phyloP scores from a whole-genome alignment of 345 rosid species.

The Citropsis articulata region DNA sequence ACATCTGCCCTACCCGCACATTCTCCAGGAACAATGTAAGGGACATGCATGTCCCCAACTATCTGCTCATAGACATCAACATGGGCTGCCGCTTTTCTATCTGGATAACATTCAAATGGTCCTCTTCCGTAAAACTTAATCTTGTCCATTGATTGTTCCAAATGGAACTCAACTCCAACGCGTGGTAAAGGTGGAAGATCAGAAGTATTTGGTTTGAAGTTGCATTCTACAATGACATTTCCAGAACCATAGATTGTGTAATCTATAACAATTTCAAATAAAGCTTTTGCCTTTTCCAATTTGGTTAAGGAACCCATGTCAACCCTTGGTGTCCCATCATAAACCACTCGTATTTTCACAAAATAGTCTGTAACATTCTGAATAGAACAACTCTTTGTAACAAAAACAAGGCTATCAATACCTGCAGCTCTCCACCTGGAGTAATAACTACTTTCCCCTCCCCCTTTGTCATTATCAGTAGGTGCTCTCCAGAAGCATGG shows the following conservation, averaged over 20 bases:
- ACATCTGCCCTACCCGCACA: conserved; percentile 89
- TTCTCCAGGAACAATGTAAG: conserved; percentile 94
- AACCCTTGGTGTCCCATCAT: conserved; percentile 35
- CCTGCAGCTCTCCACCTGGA: conserved; percentile 82
- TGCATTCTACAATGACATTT: conserved; percentile 64
- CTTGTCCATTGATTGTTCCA: conserved; percentile 66
- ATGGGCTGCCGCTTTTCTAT: conserved; percentile 92
- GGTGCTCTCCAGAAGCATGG: conserved; percentile 99
- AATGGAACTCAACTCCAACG: conserved; percentile 74
- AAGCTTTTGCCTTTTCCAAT: conserved; percentile 33
- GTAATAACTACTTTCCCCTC: conserved; percentile 65
- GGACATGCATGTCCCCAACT: conserved; percentile 83
- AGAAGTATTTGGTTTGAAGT: conserved; percentile 48
- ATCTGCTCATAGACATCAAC: conserved; percentile 62
- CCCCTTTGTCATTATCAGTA: conserved; percentile 95
- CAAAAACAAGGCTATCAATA: conserved; percentile 48
- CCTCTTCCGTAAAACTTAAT: conserved; percentile 91
- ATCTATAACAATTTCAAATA: conserved; percentile 53
- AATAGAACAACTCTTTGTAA: conserved; percentile 61
- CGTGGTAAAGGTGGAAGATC: conserved; percentile 87
- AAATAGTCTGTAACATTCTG: conserved; percentile 34
- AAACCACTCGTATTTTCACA: conserved; percentile 52
- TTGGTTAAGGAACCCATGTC: conserved; percentile 23
- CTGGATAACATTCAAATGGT: conserved; percentile 97
- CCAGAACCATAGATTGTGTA: conserved; percentile 73